Conservation (phyloP, 768 basidiomycete species). For the Phanerochaete sordida region DNA sequence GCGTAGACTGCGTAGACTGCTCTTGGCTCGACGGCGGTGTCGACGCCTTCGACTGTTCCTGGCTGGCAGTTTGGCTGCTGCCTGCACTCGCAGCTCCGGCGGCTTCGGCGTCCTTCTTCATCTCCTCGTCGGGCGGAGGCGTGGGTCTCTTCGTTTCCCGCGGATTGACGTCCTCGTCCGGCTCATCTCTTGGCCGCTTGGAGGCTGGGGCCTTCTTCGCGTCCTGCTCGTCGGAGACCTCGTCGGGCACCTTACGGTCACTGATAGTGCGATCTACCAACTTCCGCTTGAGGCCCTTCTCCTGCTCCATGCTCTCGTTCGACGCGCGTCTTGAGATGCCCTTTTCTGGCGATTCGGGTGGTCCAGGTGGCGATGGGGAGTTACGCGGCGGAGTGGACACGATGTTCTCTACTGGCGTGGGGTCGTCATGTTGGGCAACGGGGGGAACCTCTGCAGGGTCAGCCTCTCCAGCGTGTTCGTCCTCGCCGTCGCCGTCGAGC, state of each 20-base stretch:
- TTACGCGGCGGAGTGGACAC: background rate
- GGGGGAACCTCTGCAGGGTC: slow-evolving; percentile 24
- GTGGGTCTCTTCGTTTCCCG: slow-evolving; percentile 45
- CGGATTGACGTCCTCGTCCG: slow-evolving; percentile 61
- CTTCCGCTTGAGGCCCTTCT: slow-evolving; percentile 70
- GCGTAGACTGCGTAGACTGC: background rate
- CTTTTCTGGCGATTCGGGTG: slow-evolving; percentile 1
- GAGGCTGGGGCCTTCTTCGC: slow-evolving; percentile 24
- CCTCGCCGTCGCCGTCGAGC: slow-evolving; percentile 17
- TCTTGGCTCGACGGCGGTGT: background rate
- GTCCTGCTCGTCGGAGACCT: slow-evolving; percentile 2
- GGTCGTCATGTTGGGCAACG: slow-evolving; percentile 15
- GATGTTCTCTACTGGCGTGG: slow-evolving; percentile 3
- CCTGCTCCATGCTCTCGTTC: slow-evolving; percentile 34
- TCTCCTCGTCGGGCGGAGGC: slow-evolving; percentile 58
- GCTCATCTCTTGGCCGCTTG: slow-evolving; percentile 62
- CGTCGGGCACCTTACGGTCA: slow-evolving; percentile 33
- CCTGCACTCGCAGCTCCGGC: background rate
- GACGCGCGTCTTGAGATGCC: slow-evolving; percentile 15
- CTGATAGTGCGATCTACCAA: slow-evolving; percentile 65
- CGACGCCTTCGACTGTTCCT: background rate
- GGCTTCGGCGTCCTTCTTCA: slow-evolving; percentile 13
- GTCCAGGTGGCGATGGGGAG: background rate
- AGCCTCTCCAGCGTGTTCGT: slow-evolving; percentile 22
- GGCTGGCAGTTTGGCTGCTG: background rate